Evolutionary conservation across 306 rosid species (phyloP).

Genomic region (Geum urbanum): DNA sequence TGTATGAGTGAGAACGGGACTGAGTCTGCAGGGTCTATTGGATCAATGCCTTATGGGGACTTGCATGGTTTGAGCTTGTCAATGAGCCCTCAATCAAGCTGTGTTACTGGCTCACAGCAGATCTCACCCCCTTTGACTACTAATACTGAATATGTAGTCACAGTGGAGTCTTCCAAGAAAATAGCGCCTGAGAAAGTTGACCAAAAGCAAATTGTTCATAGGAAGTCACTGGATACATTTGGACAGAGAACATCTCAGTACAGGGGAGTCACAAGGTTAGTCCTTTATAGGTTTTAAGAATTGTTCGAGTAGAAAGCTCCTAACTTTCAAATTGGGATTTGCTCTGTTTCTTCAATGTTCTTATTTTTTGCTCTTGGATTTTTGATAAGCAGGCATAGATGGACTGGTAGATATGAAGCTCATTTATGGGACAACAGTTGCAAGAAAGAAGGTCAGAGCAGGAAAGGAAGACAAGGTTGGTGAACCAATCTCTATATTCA

Average conservation of each 20-base stretch:
- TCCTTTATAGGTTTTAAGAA: background rate
- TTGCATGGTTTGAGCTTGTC: slow-evolving; percentile 69
- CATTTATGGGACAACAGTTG: slow-evolving; percentile 95
- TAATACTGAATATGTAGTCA: slow-evolving; percentile 31
- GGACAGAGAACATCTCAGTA: slow-evolving; percentile 93
- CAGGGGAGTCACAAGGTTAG: slow-evolving; percentile 87
- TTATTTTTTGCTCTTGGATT: slow-evolving; percentile 19
- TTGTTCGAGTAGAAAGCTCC: background rate
- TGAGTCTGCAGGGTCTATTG: slow-evolving; percentile 45
- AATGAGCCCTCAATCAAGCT: slow-evolving; percentile 85
- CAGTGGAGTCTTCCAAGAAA: slow-evolving; percentile 70
- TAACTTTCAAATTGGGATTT: background rate
- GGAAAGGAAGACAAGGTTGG: slow-evolving; percentile 97
- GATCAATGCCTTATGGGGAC: slow-evolving; percentile 56
- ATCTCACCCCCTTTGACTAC: slow-evolving; percentile 39
- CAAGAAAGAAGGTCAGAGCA: slow-evolving; percentile 92
- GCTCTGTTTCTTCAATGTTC: background rate
- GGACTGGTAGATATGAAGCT: slow-evolving; percentile 97
- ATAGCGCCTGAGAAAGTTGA: slow-evolving; percentile 59
- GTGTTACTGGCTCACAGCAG: slow-evolving; percentile 58
- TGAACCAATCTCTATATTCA: background rate
- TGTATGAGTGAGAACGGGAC: slow-evolving; percentile 50
- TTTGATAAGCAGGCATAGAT: slow-evolving; percentile 65
- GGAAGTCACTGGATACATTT: slow-evolving; percentile 86
- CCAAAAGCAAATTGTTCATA: slow-evolving; percentile 65